Evolutionary conservation across 768 basidiomycete genomes (phyloP).

Genomic region (Lentinula sp.): DNA sequence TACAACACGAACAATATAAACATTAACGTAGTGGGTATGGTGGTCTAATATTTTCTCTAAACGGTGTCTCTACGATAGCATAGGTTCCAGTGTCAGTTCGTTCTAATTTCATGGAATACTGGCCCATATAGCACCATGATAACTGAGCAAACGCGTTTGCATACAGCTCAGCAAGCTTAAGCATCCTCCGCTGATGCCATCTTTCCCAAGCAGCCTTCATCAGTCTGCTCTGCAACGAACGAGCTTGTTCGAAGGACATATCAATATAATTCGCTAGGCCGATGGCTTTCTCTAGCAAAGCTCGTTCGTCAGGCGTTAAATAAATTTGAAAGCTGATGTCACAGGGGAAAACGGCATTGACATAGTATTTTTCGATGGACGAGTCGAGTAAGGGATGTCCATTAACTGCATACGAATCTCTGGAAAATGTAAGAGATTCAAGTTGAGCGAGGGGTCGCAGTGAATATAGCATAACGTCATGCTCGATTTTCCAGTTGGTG

Average conservation of each 20-base stretch:
- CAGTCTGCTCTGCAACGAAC: neutral
- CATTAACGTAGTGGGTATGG: neutral
- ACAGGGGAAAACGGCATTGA: constrained; percentile 15
- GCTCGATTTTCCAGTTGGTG: constrained; percentile 21
- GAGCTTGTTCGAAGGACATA: constrained; percentile 3
- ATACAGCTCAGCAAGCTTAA: constrained; percentile 12
- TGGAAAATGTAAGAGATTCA: constrained; percentile 20
- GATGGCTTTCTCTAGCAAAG: neutral
- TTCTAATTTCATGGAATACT: neutral
- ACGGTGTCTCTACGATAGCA: neutral
- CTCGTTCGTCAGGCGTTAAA: neutral
- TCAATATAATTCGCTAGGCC: neutral
- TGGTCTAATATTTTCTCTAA: constrained; percentile 1
- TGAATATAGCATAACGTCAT: constrained; percentile 11
- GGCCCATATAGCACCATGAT: constrained; percentile 5
- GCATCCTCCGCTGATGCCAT: constrained; percentile 22
- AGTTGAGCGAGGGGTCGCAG: constrained; percentile 19
- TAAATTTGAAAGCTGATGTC: neutral
- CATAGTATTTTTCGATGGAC: constrained; percentile 17
- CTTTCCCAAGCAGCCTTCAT: constrained; percentile 21
- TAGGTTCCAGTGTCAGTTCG: neutral
- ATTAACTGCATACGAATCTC: constrained; percentile 21
- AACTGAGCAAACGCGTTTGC: constrained; percentile 10
- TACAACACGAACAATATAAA: neutral
- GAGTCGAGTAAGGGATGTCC: constrained; percentile 18